phyloP scores from a whole-genome alignment of 768 basidiomycete genomes.

The Dioszegia hungarica region DNA sequence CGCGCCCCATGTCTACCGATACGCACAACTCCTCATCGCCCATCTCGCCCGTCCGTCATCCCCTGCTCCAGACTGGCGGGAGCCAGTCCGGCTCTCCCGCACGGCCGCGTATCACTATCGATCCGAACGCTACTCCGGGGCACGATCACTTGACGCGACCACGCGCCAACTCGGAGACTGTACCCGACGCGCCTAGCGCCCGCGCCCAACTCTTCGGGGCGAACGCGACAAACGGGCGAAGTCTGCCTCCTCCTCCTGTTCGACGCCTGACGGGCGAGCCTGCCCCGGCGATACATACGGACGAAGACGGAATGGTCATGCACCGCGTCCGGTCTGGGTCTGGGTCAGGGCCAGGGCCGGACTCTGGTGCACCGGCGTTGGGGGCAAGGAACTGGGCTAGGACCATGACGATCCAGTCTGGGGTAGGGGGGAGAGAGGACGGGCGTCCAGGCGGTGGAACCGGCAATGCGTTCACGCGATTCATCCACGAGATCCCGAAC shows the following conservation, averaged over 20 bases:
- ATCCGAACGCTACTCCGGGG: slow-evolving; percentile 9
- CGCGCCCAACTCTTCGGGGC: neutral
- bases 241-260: neutral
- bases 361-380: neutral
- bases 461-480: slow-evolving; percentile 23
- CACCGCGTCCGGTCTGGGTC: neutral
- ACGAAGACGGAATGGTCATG: neutral
- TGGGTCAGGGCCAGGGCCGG: neutral
- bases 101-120: slow-evolving; percentile 23
- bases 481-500: slow-evolving; percentile 34
- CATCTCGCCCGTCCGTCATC: slow-evolving; percentile 10
- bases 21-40: neutral
- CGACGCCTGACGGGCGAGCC: slow-evolving; percentile 4
- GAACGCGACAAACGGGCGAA: neutral
- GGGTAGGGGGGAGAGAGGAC: neutral
- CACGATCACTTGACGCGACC: slow-evolving; percentile 3
- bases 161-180: slow-evolving; percentile 1
- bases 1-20: neutral
- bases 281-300: slow-evolving; percentile 2
- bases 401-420: neutral
- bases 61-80: slow-evolving; percentile 5
- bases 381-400: neutral
- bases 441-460: slow-evolving; percentile 2
- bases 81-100: slow-evolving; percentile 11
- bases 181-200: neutral